Evolutionary conservation across 1,284 basidiomycete species (phyloP).

Genomic region (Fomitopsis pinicola): DNA sequence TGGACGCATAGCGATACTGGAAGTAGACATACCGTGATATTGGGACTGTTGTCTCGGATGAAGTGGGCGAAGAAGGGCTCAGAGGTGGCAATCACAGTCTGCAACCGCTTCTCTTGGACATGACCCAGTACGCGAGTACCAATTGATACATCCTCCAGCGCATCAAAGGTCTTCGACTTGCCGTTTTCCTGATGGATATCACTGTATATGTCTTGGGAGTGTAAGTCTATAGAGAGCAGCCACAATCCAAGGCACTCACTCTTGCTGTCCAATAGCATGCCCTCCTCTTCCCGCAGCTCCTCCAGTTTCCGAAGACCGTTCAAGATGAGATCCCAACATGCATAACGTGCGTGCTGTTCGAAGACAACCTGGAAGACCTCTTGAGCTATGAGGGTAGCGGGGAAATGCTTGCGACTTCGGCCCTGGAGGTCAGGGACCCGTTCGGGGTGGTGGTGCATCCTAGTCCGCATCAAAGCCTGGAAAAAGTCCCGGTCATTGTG

Average conservation of each 20-base stretch:
- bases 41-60: not conserved
- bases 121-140: not conserved
- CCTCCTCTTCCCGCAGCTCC: not conserved
- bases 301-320: not conserved
- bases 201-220: not conserved
- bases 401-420: not conserved
- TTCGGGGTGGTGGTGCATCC: not conserved
- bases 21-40: not conserved
- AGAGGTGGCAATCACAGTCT: not conserved
- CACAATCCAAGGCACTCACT: not conserved
- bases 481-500: not conserved
- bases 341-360: not conserved
- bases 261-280: not conserved
- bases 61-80: not conserved
- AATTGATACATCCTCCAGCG: not conserved
- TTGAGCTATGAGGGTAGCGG: not conserved
- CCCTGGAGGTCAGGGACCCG: not conserved
- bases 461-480: not conserved
- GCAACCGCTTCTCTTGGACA: conserved; percentile 1
- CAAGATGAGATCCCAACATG: not conserved
- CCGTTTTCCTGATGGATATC: not conserved
- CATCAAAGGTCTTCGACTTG: not conserved
- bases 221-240: not conserved
- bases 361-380: not conserved
- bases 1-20: not conserved